These are phyloP conservation scores for Monilinia laxa DNA, from an alignment of 2,329 filamentous ascomycete species.

Conservation along the genomic window DNA sequence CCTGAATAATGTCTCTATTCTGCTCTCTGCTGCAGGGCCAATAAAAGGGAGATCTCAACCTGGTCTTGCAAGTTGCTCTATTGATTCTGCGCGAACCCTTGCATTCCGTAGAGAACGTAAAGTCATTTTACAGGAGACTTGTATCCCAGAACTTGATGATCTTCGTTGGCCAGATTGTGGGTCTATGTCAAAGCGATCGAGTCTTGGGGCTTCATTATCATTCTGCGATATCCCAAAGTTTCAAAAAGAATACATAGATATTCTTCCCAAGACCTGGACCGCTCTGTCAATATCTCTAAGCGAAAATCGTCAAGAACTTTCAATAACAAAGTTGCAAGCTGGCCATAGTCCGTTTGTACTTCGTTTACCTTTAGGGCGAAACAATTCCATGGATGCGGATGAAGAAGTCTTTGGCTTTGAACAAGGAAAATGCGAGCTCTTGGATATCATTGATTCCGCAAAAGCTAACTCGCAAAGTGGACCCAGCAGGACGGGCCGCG, in stretches of 20 bases:
- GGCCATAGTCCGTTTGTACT: slow-evolving; percentile 80
- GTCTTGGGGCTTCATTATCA: slow-evolving; percentile 46
- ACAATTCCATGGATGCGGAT: slow-evolving; percentile 76
- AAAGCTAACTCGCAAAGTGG: slow-evolving; percentile 79
- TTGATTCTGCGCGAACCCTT: slow-evolving; percentile 69
- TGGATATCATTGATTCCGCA: slow-evolving; percentile 76
- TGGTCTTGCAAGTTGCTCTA: slow-evolving; percentile 59
- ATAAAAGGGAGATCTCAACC: slow-evolving; percentile 50
- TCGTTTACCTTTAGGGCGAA: slow-evolving; percentile 78
- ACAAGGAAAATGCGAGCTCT: slow-evolving; percentile 74
- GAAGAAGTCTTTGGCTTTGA: slow-evolving; percentile 81
- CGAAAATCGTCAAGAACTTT: slow-evolving; percentile 79
- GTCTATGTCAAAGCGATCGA: slow-evolving; percentile 44
- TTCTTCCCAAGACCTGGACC: slow-evolving; percentile 80
- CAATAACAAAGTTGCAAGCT: slow-evolving; percentile 79
- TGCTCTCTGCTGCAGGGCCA: slow-evolving; percentile 61
- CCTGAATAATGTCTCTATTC: slow-evolving; percentile 63
- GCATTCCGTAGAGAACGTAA: slow-evolving; percentile 65
- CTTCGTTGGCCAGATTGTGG: slow-evolving; percentile 43
- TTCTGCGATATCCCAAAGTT: slow-evolving; percentile 59
- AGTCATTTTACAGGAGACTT: slow-evolving; percentile 44
- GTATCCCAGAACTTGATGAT: slow-evolving; percentile 34
- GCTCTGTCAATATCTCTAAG: slow-evolving; percentile 83
- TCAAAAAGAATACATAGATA: slow-evolving; percentile 78
- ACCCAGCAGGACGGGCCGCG: slow-evolving; percentile 70